phyloP scores from a whole-genome alignment of 2,329 filamentous ascomycete species.

The Myriosclerotinia duriaeana region DNA sequence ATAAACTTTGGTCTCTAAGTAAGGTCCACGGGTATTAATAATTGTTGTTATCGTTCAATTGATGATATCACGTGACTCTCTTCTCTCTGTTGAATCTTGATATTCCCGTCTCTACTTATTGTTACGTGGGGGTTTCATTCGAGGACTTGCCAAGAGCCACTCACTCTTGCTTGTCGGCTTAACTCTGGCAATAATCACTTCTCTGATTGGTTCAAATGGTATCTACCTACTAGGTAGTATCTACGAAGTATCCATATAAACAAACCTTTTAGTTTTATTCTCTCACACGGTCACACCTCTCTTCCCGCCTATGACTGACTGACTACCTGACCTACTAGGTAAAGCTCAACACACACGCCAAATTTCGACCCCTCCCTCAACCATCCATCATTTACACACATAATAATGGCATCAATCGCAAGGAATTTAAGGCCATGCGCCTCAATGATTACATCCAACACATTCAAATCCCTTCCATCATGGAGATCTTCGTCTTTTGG shows the following conservation, averaged over 20 bases:
- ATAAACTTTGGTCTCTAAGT: not conserved
- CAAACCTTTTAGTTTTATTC: slow-evolving; percentile 1
- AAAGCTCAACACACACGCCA: slow-evolving; percentile 3
- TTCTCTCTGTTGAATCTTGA: no score
- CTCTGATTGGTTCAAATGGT: not conserved
- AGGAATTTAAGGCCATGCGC: slow-evolving; percentile 46
- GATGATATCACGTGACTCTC: no score
- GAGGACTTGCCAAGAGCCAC: no score
- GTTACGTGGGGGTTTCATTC: no score
- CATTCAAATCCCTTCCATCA: slow-evolving; percentile 31
- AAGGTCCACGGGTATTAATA: no score
- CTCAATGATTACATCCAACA: slow-evolving; percentile 30
- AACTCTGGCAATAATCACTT: not conserved
- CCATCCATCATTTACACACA: not conserved
- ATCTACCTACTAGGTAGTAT: no score
- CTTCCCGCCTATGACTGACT: no score
- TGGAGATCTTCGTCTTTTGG: slow-evolving; percentile 39
- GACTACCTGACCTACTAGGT: not conserved
- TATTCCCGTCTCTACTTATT: no score
- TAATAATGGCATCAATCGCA: slow-evolving; percentile 60
- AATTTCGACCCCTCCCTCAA: slow-evolving; percentile 13
- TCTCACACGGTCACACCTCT: slow-evolving; percentile 13
- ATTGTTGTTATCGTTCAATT: no score
- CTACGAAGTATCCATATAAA: no score
- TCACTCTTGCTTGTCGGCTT: no score